Evolutionary conservation across 1,284 basidiomycete species (phyloP), one percentile per base, ranked within the genome.

Genomic region (Cutaneotrichosporon mucoides): DNA sequence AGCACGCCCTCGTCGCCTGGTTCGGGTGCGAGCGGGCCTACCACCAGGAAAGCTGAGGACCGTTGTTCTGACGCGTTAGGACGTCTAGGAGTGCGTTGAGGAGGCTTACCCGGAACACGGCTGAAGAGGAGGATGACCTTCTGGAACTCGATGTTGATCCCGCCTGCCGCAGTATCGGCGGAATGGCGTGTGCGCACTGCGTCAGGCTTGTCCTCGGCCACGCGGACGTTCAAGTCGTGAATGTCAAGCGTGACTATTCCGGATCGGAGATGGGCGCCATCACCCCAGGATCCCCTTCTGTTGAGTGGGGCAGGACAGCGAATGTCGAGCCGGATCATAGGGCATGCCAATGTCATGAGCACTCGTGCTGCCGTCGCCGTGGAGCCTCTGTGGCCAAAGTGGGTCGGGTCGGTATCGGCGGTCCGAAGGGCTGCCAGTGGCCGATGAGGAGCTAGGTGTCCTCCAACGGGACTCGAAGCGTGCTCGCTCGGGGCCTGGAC

Each of bases 241-340:
- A 79, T 44, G 48, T 80, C 79, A 6, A 80, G 54, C 0, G 72
- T 73, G n/a, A 74, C 66, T 16, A 77, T 76, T 0, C 79, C 79
- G 1, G 74, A 73, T 12, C 79, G 63, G 5, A 79, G 55, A 51
- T 73, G 69, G 0, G 68, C 71, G 1, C 74, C 73, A 34, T 76
- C 75, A 3, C 76, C 73, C 73, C 73, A 76, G 2, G 70, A 70
- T 0, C 73, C 72, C 24, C 72, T 52, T 11, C 72, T 62, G 43
- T 70, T 71, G 4, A 65, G 53, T 0, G 78, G 76, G 0, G 76
- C 75, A 0, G 78, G 78, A 52, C 78, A 79, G 10, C 79, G 68
- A 3, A 79, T 65, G 40, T 73, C 71, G 13, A 78, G 38, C 4
- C 79, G 63, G 8, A 77, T 24, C 53, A 77, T 58, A 0, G 74